Conservation (phyloP, 2,329 filamentous ascomycete genomes). For the Fusarium ambrosium region DNA sequence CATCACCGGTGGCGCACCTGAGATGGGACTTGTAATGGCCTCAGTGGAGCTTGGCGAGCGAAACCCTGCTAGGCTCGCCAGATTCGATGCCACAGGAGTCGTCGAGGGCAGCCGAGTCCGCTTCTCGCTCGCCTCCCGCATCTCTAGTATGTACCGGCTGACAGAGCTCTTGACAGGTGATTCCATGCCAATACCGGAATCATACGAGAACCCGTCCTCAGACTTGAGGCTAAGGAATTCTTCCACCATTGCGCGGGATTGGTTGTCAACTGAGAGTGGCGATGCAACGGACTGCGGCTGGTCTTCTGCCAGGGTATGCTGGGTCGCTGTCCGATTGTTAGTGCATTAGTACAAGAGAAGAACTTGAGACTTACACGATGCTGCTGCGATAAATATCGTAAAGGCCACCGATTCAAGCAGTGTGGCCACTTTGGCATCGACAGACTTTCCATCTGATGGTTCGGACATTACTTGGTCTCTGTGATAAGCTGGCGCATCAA, state of each 20-base stretch:
- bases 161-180: conserved; percentile 8
- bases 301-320: conserved; percentile 33
- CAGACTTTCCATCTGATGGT: conserved; percentile 5
- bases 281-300: conserved; percentile 9
- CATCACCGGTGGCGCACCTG: not conserved
- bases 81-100: not conserved
- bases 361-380: conserved; percentile 29
- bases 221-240: conserved; percentile 36
- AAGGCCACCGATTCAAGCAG: conserved; percentile 43
- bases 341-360: not conserved
- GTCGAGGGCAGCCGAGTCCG: conserved; percentile 17
- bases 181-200: conserved; percentile 41
- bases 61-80: not conserved
- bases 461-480: not conserved
- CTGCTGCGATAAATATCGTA: conserved; percentile 28
- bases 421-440: conserved; percentile 32
- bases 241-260: conserved; percentile 35
- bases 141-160: conserved; percentile 31
- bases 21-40: not conserved
- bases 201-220: conserved; percentile 27
- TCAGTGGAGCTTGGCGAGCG: not conserved
- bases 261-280: conserved; percentile 19
- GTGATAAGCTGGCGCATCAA: conserved; percentile 9
- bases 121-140: conserved; percentile 26
- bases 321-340: conserved; percentile 31